Evolutionary conservation across 331 rosid species (phyloP), one percentile per base, ranked within the genome.

Genomic region (Acacia pycnantha): DNA sequence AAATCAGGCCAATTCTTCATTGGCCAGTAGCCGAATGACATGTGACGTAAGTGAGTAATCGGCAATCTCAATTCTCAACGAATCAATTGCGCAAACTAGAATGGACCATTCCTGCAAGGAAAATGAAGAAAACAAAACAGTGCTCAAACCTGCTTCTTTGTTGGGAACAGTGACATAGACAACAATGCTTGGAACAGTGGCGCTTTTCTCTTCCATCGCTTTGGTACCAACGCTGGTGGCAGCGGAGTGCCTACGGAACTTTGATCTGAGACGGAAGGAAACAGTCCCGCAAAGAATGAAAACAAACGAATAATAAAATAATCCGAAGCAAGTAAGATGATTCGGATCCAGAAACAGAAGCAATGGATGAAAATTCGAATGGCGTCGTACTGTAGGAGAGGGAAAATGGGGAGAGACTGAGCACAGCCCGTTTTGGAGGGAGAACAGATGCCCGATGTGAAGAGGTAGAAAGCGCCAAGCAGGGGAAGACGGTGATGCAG

Each of bases 131-230:
- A 26, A 77, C 2, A 33, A 14, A 35, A 41, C 10, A 15, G 47
- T n/a, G 9, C 81, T 46, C 29, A 24, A 48, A 95, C 98, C 98
- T 81, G 88, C 90, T 88, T 95, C 97, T 89, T 85, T 93, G 90
- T 91, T 90, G 47, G 98, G 97, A 59, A 93, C 99, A 24, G 99
- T 95, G 66, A 93, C 99, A 82, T 93, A 95, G 64, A 95, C 98
- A 73, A 93, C 99, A 41, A 95, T 95, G 85, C 92, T 90, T 33
- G 99, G 94, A 22, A 93, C 97, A 69, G 92, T 87, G 59, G 85
- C 74, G 87, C 79, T 70, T 71, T 53, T 86, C 29, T 86, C 92
- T 89, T 86, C 98, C 96, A 92, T 95, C 79, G 79, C 83, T 58
- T 14, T 14, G 50, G 75, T 6, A 18, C 33, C 31, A 40, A 29